These are phyloP conservation scores for Sporothrix dimorphospora DNA, from an alignment of 2,329 filamentous ascomycete genomes.

Conservation along the genomic window DNA sequence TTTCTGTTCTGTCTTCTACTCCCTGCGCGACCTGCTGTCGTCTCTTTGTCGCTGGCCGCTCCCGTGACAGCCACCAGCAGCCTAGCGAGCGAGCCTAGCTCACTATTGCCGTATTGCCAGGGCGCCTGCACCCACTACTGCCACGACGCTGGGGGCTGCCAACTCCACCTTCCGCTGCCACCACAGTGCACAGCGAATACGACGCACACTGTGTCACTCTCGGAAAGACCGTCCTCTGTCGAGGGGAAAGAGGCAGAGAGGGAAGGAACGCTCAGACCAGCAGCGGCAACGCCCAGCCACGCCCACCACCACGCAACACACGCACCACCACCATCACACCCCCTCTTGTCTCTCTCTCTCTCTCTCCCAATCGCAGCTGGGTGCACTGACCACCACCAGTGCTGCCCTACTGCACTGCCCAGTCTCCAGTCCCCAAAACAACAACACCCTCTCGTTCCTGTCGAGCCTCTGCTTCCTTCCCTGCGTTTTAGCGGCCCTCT, in stretches of 20 bases:
- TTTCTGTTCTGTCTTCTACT: neutral
- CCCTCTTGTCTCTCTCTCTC: neutral
- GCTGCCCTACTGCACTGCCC: neutral
- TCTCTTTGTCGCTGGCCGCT: neutral
- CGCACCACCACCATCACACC: neutral
- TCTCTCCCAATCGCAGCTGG: neutral
- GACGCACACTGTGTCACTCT: conserved; percentile 8
- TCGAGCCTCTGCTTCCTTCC: no score
- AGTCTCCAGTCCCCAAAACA: neutral
- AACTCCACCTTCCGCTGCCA: neutral
- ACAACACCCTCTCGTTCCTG: neutral
- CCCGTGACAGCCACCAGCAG: no score
- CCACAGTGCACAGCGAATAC: conserved; percentile 5
- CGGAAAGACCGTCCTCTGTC: neutral
- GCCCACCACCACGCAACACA: conserved; percentile 11
- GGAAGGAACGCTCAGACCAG: conserved; percentile 18
- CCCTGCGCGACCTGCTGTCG: no score
- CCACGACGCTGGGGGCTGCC: neutral
- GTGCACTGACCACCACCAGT: conserved; percentile 12
- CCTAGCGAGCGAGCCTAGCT: no score
- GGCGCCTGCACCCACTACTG: neutral
- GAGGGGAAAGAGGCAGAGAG: conserved; percentile 10
- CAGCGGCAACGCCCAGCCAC: conserved; percentile 5
- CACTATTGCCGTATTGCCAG: neutral
- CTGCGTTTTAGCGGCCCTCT: conserved; percentile 11